These are phyloP conservation scores for Carex arenaria DNA, from an alignment of 202 grass and related monocot species.

Conservation along the genomic window DNA sequence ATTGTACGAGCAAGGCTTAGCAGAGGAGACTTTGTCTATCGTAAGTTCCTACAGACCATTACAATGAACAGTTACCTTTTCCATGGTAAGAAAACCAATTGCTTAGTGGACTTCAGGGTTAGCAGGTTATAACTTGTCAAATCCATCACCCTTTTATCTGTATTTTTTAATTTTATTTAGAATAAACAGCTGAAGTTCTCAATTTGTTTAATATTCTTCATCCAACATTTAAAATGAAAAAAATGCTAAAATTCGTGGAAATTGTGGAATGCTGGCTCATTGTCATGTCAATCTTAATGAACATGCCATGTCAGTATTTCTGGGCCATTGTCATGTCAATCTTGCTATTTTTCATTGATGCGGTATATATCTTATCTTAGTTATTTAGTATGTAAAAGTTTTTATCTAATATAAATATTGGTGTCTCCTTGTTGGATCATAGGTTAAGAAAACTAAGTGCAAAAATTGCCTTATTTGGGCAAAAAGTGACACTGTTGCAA, in stretches of 20 bases:
- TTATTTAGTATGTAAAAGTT: conserved; percentile 1
- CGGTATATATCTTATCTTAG: not conserved
- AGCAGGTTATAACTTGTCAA: not conserved
- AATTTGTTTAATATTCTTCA: not conserved
- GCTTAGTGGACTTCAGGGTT: not conserved
- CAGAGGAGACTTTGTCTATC: conserved; percentile 59
- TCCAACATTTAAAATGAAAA: conserved; percentile 19
- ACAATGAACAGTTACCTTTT: not conserved
- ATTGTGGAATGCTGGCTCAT: not conserved
- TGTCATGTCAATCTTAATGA: not conserved
- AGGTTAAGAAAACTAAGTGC: conserved; percentile 59
- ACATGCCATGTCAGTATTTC: too few species aligned
- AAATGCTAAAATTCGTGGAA: not conserved
- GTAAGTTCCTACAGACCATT: conserved; percentile 41
- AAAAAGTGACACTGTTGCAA: conserved; percentile 62
- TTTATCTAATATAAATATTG: conserved; percentile 7
- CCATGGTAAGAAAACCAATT: conserved; percentile 1
- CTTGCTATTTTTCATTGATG: not conserved
- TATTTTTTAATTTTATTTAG: not conserved
- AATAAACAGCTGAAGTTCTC: not conserved
- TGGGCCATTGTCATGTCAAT: not conserved
- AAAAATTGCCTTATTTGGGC: conserved; percentile 67
- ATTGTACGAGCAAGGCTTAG: conserved; percentile 65
- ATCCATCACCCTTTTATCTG: not conserved
- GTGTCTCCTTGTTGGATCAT: conserved; percentile 17